Percentiles rank a stretch among this genome's conserved stretches.
Evolutionary conservation across 2,329 filamentous ascomycete species (phyloP).

Genomic region (Elsinoe perseae): DNA sequence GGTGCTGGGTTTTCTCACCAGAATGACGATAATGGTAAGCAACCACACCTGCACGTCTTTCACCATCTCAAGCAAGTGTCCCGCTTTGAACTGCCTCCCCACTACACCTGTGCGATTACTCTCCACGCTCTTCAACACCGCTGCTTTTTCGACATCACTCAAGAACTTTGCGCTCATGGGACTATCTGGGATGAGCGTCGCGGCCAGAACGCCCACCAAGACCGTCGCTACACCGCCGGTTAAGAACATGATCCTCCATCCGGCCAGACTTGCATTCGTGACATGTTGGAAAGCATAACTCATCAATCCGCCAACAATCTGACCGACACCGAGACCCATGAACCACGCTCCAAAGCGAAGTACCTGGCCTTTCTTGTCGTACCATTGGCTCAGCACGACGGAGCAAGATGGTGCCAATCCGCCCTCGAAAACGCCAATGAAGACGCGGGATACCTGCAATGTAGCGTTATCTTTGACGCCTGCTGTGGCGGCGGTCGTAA

Average conservation of each 20-base stretch:
- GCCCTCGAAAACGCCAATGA: constrained; percentile 46
- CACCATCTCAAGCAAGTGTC: constrained; percentile 49
- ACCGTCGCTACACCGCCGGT: constrained; percentile 10
- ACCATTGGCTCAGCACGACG: constrained; percentile 41
- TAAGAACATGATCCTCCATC: constrained; percentile 18
- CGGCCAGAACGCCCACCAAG: not conserved
- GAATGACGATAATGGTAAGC: constrained; percentile 18
- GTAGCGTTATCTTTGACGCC: constrained; percentile 42
- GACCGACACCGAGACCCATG: constrained; percentile 51
- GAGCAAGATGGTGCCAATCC: constrained; percentile 46
- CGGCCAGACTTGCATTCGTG: constrained; percentile 16
- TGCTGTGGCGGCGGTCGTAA: constrained; percentile 38
- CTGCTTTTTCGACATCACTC: constrained; percentile 43
- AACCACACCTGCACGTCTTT: constrained; percentile 50
- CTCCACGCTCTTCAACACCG: constrained; percentile 36
- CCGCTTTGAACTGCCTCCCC: constrained; percentile 39
- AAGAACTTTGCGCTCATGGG: constrained; percentile 63
- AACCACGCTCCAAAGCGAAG: constrained; percentile 59
- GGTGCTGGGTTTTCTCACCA: constrained; percentile 20
- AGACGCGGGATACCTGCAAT: constrained; percentile 39
- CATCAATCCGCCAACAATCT: constrained; percentile 48
- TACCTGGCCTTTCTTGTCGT: constrained; percentile 47
- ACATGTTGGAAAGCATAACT: constrained; percentile 50
- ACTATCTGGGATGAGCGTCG: constrained; percentile 50
- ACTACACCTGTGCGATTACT: constrained; percentile 36